Evolutionary conservation across 1,139 yeast genomes (phyloP).

Genomic region (Geotrichum klebahnii): DNA sequence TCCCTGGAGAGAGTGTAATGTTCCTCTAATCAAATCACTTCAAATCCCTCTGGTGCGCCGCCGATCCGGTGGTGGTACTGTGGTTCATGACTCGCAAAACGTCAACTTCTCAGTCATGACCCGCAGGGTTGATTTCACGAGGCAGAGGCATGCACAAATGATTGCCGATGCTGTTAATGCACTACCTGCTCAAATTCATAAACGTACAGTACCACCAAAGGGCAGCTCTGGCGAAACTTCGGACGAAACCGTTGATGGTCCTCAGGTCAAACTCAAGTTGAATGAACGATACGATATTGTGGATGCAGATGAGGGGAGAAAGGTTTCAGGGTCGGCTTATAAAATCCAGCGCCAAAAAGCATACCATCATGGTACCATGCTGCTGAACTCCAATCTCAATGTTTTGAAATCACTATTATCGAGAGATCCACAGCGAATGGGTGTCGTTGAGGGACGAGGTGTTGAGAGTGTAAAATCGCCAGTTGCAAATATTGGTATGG

Average conservation of each 20-base stretch:
- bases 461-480: slow-evolving; percentile 76
- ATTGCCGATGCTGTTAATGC: slow-evolving; percentile 52
- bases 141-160: slow-evolving; percentile 56
- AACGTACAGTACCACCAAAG: slow-evolving; percentile 2
- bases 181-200: slow-evolving; percentile 21
- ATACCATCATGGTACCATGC: slow-evolving; percentile 96
- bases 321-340: slow-evolving; percentile 88
- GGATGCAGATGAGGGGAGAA: slow-evolving; percentile 42
- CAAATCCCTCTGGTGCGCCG: slow-evolving; percentile 73
- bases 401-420: slow-evolving; percentile 56
- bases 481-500: slow-evolving; percentile 60
- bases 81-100: slow-evolving; percentile 92
- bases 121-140: slow-evolving; percentile 59
- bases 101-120: slow-evolving; percentile 82
- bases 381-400: slow-evolving; percentile 61
- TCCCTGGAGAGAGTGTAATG: slow-evolving; percentile 82
- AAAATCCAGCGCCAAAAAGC: slow-evolving; percentile 79
- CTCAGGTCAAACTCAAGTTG: slow-evolving; percentile 42
- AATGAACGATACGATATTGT: slow-evolving; percentile 80
- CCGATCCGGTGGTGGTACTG: slow-evolving; percentile 93
- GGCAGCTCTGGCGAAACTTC: slow-evolving; percentile 1
- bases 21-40: slow-evolving; percentile 52
- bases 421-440: slow-evolving; percentile 45
- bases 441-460: slow-evolving; percentile 54
- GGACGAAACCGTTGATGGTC: slow-evolving; percentile 27